A percentile compares a stretch with the other conserved stretches of the same genome.
phyloP scores from a whole-genome alignment of 192 early-diverging fungal genomes.

The Umbelopsis ramanniana region DNA sequence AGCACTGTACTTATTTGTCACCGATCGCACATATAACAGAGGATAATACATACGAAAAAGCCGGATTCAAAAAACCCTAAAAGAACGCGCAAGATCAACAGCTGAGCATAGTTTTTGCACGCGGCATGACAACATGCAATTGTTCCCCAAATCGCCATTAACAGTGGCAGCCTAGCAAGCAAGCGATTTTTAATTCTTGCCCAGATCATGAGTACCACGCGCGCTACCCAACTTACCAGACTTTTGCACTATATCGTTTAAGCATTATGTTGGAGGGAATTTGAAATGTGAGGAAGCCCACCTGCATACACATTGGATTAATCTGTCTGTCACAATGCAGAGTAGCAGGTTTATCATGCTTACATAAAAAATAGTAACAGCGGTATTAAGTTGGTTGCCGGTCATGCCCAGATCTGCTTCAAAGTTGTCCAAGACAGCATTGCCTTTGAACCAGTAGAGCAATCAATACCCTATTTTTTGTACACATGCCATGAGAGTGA shows the following conservation, averaged over 20 bases:
- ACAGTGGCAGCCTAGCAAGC: constrained; percentile 28
- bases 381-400: constrained; percentile 36
- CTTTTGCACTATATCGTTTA: constrained; percentile 32
- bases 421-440: constrained; percentile 42
- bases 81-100: constrained; percentile 33
- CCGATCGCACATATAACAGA: not conserved
- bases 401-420: constrained; percentile 38
- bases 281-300: constrained; percentile 39
- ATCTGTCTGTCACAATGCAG: not conserved
- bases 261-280: constrained; percentile 39
- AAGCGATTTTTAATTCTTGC: not conserved
- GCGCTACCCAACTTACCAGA: constrained; percentile 26
- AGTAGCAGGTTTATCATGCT: not conserved
- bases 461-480: not conserved
- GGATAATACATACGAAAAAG: constrained; percentile 26
- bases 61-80: constrained; percentile 41
- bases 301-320: not conserved
- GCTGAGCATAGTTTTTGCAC: constrained; percentile 29
- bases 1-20: not conserved
- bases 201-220: not conserved
- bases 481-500: not conserved
- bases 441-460: constrained; percentile 12
- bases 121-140: constrained; percentile 33
- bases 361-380: constrained; percentile 39
- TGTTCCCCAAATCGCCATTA: constrained; percentile 39